Base-by-base conservation (phyloP, 805 yeast genomes). In the Candida pseudofarinosa region DNA sequence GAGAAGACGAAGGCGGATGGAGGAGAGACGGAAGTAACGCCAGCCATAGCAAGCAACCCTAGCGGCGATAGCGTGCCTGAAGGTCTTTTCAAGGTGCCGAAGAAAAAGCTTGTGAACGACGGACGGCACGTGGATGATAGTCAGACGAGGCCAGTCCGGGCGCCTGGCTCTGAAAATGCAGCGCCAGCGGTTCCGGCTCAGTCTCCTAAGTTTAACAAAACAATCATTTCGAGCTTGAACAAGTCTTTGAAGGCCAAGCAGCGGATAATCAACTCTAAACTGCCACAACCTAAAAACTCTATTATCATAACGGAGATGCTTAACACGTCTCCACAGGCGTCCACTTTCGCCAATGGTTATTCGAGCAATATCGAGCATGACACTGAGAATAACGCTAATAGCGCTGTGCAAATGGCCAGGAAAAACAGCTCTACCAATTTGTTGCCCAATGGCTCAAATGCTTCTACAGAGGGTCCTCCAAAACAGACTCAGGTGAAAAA, bases 241-340 rank as follows among this genome's bases (percentile, higher is more conserved):
- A 69, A 70, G 46, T 63, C 74, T 3, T 46, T 71, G 19, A 69
- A 67, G 46, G 74, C 71, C 31, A 69, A 70, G 43, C 76, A 70
- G 45, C 65, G 63, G 44, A 58, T 68, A 39, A 65, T 68, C 43
- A 63, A 49, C 38, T 45, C 62, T 3, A 61, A 65, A 37, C 72
- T 67, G 41, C 64, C 69, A 3, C 67, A 60, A 35, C 62, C 69
- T 12, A 66, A 66, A 41, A 64, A 56, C 43, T 52, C 70, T 3
- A 53, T 67, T 4, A 42, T 63, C 19, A 64, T 67, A 37, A 60
- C 63, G 34, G 71, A 64, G 33, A 66, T 67, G 12, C 49, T 66
- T 20, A 67, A 62, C 41, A 55, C 68, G 5, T 62, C 71, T 4
- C 72, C 73, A 7, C 59, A 51, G 44, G 45, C 58, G 10, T 18